phyloP scores from a whole-genome alignment of 2,329 filamentous ascomycete genomes.

The Amylocarpus encephaloides region DNA sequence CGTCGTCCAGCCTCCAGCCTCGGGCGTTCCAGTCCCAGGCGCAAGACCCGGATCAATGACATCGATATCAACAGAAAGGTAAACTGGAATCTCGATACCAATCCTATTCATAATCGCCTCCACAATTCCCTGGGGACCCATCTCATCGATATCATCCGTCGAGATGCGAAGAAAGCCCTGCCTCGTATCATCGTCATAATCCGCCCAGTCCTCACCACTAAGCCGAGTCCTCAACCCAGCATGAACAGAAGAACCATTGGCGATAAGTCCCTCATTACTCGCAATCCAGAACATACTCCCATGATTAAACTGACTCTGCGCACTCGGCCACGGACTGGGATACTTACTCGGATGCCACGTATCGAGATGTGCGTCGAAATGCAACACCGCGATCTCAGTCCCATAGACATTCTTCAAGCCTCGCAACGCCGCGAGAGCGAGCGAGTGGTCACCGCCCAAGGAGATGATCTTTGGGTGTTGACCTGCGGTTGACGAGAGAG shows the following conservation, averaged over 20 bases:
- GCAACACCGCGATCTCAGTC: conserved; percentile 59
- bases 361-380: conserved; percentile 56
- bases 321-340: conserved; percentile 65
- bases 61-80: conserved; percentile 76
- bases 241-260: conserved; percentile 70
- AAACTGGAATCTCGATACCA: conserved; percentile 70
- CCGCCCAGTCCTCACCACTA: conserved; percentile 55
- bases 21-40: conserved; percentile 80
- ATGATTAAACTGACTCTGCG: conserved; percentile 75
- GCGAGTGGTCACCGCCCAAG: conserved; percentile 67
- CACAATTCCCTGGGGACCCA: conserved; percentile 67
- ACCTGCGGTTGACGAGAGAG: conserved; percentile 19
- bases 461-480: conserved; percentile 45
- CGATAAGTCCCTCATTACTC: conserved; percentile 70
- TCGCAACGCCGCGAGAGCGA: conserved; percentile 63
- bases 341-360: conserved; percentile 53
- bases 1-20: conserved; percentile 87
- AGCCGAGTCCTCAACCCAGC: conserved; percentile 76
- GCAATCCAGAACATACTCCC: conserved; percentile 91
- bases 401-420: conserved; percentile 58
- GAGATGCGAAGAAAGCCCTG: conserved; percentile 77
- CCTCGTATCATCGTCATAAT: conserved; percentile 64
- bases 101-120: conserved; percentile 64
- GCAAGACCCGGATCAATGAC: conserved; percentile 65
- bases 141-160: conserved; percentile 82